These are phyloP conservation scores for Echites panduratus DNA, from an alignment of 257 asterid genomes.

Conservation along the genomic window DNA sequence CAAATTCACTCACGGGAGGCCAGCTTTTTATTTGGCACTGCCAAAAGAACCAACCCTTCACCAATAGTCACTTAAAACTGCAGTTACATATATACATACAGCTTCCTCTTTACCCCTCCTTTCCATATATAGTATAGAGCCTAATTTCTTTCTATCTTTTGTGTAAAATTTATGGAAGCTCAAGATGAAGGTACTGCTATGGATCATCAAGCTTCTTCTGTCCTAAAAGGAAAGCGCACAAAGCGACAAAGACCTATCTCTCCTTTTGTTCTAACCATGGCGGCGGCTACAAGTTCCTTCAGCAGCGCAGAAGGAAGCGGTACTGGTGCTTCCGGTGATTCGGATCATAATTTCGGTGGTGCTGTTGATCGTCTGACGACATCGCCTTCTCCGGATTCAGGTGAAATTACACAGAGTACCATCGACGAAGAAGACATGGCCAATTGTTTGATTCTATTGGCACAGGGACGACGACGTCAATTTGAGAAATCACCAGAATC, in stretches of 20 bases:
- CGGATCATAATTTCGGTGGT: neutral
- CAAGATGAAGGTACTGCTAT: conserved; percentile 22
- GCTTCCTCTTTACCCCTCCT: neutral
- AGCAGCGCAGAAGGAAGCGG: conserved; percentile 26
- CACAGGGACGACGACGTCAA: conserved; percentile 18
- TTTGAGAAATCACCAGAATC: conserved; percentile 4
- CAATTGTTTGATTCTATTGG: conserved; percentile 39
- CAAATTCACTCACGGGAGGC: conserved; percentile 15
- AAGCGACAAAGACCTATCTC: conserved; percentile 58
- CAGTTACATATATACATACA: neutral
- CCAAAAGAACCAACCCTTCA: conserved; percentile 4
- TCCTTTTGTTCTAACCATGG: conserved; percentile 45
- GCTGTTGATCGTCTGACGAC: conserved; percentile 17
- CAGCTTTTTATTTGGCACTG: too few relatives aligned
- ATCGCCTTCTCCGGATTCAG: conserved; percentile 29
- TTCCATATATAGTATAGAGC: neutral
- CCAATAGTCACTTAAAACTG: conserved; percentile 12
- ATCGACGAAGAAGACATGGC: conserved; percentile 46
- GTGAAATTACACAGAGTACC: conserved; percentile 12
- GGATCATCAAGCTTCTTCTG: neutral
- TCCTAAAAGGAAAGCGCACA: conserved; percentile 60
- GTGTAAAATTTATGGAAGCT: conserved; percentile 31
- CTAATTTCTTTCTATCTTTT: too few relatives aligned
- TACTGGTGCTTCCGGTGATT: neutral
- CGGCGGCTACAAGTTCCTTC: conserved; percentile 46